Conservation (phyloP, 179 eudicot genomes). For the Actinidia chinensis region DNA sequence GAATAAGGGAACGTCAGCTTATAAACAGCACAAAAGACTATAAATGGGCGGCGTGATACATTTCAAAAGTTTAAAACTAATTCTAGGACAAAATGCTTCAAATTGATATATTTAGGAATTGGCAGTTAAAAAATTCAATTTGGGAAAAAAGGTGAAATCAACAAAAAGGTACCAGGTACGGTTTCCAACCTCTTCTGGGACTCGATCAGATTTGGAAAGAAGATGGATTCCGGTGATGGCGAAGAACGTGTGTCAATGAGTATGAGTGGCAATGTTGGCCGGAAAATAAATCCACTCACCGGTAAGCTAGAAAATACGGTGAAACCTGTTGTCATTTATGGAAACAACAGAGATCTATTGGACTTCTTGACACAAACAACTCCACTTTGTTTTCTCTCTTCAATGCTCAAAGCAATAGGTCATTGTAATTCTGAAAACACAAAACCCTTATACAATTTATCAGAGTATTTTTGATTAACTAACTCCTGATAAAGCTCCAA, state of each 20-base stretch:
- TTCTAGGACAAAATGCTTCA: too few relatives aligned
- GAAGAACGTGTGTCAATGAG: conserved; percentile 24
- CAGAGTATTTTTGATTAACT: neutral
- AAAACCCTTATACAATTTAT: neutral
- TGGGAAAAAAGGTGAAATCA: too few relatives aligned
- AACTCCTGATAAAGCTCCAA: conserved; percentile 1
- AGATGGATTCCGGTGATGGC: conserved; percentile 28
- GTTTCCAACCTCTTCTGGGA: conserved; percentile 28
- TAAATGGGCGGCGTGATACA: too few relatives aligned
- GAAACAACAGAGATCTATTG: neutral
- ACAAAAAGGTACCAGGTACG: neutral
- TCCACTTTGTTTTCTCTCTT: neutral
- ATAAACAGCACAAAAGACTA: too few relatives aligned
- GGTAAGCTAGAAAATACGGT: conserved; percentile 18
- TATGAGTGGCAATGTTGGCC: conserved; percentile 12
- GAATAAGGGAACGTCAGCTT: too few relatives aligned
- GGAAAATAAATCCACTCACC: conserved; percentile 23
- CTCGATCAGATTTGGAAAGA: conserved; percentile 14
- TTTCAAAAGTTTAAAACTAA: neutral
- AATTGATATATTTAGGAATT: too few relatives aligned
- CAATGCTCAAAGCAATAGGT: neutral
- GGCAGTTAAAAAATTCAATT: too few relatives aligned
- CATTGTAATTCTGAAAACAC: too few relatives aligned
- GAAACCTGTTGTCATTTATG: conserved; percentile 46
- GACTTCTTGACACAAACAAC: neutral